phyloP scores from a whole-genome alignment of 2,329 filamentous ascomycete species.

The Nannizzia gypsea region DNA sequence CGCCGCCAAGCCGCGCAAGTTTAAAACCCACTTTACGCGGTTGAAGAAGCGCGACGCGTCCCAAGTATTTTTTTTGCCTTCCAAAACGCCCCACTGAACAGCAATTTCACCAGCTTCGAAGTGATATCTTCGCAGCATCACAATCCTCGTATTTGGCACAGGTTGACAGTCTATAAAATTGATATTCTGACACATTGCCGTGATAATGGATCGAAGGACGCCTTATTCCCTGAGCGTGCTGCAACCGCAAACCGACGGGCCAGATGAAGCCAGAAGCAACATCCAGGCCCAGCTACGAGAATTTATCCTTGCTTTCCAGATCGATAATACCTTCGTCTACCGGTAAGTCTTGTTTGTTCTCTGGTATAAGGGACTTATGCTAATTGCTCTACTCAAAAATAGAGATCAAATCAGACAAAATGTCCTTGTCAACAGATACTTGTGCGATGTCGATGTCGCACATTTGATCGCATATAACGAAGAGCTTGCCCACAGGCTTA shows the following conservation, averaged over 20 bases:
- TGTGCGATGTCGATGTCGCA: constrained; percentile 89
- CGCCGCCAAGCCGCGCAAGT: neutral
- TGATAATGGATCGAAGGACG: constrained; percentile 70
- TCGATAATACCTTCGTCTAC: constrained; percentile 93
- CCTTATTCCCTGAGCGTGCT: constrained; percentile 78
- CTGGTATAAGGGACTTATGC: neutral
- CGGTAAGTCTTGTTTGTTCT: constrained; percentile 44
- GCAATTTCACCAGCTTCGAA: neutral
- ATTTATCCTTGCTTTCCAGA: constrained; percentile 85
- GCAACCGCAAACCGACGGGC: constrained; percentile 52
- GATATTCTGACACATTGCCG: neutral
- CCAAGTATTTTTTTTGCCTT: constrained; percentile 6
- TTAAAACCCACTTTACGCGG: constrained; percentile 31
- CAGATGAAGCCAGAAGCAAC: constrained; percentile 57
- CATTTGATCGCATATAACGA: constrained; percentile 95
- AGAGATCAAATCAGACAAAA: constrained; percentile 96
- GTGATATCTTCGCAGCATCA: neutral
- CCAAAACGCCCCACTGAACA: neutral
- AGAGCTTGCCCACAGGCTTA: constrained; percentile 79
- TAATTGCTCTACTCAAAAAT: neutral
- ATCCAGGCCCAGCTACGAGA: constrained; percentile 71
- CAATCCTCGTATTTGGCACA: neutral
- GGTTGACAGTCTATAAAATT: neutral
- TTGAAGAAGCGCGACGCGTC: constrained; percentile 21
- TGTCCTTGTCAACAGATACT: constrained; percentile 85